phyloP scores from a whole-genome alignment of 371 early-diverging fungal genomes.

The Lichtheimia ornata region DNA sequence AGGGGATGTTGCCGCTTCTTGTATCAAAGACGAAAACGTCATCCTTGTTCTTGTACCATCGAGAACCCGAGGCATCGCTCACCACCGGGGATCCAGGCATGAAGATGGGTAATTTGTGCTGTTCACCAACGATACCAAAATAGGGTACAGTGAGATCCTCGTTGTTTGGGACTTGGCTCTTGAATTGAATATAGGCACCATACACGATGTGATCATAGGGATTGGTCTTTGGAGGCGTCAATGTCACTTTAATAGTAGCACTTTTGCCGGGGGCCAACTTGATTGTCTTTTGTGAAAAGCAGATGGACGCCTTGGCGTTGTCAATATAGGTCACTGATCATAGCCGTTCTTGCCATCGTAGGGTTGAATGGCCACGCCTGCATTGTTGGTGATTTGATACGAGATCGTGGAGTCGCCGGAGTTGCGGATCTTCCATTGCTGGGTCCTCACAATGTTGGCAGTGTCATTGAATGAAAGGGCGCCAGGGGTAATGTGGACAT shows the following conservation, averaged over 20 bases:
- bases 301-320: constrained; percentile 25
- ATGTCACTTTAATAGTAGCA: constrained; percentile 33
- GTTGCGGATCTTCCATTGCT: constrained; percentile 58
- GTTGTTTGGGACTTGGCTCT: background rate
- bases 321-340: constrained; percentile 11
- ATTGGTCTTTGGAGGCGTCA: constrained; percentile 39
- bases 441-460: constrained; percentile 31
- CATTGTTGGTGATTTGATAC: constrained; percentile 46
- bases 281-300: constrained; percentile 27
- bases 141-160: constrained; percentile 44
- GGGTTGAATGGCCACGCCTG: constrained; percentile 34
- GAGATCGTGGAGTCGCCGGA: constrained; percentile 44
- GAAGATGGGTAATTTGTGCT: constrained; percentile 32
- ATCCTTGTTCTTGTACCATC: constrained; percentile 4
- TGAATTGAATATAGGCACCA: constrained; percentile 32
- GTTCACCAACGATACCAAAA: constrained; percentile 49
- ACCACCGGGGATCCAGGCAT: constrained; percentile 8
- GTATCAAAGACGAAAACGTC: constrained; percentile 17
- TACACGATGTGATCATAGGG: constrained; percentile 28
- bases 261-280: constrained; percentile 37
- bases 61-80: constrained; percentile 1
- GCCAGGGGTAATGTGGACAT: constrained; percentile 57
- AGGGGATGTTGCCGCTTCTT: constrained; percentile 7
- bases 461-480: constrained; percentile 67
- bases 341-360: constrained; percentile 26